Base-by-base conservation (phyloP, 257 asterid species). In the Scutellaria minor region DNA sequence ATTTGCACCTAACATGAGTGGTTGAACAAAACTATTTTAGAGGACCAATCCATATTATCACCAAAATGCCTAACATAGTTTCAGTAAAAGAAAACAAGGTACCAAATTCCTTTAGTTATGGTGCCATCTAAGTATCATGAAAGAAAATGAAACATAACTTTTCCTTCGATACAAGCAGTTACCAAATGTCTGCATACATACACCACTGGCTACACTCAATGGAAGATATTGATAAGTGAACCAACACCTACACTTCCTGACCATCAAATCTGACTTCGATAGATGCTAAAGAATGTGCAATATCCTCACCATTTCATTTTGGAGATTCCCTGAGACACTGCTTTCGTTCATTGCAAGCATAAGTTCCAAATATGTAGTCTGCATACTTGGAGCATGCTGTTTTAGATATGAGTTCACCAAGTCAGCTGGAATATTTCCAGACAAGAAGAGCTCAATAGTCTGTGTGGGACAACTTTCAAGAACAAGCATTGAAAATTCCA, bases 381-480 rank as follows among this genome's bases (percentile, higher is more conserved):
- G 99, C 97, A 92, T 82, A 71, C 80, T 85, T 39, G 99, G 96
- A 75, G 98, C 97, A 83, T 95, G 93, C 86, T 95, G 89, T 81
- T 95, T 95, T 62, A 95, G 84, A 82, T 92, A 92, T 61, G 98
- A 86, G 79, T 92, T 92, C 72, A 92, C 98, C 80, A 88, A 69
- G 82, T 95, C 99, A 2, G 99, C 96, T 24, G 96, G 98, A 87
- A 95, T 86, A 76, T 88, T 95, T 74, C 99, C 99, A n/a, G 96
- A 90, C 72, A 92, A 82, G 88, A 90, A 95, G 70, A 95, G 91
- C 75, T 92, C 96, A 66, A 95, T 95, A 58, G 99, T 90, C 85
- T 92, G 90, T 10, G 87, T 80, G 20, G 99, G 96, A 76, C 98
- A 92, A 75, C 89, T 95, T 76, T 92, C 97, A 64, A 95, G 99